Percentiles rank a stretch among this genome's conserved stretches.
These are phyloP conservation scores for Ceratobasidium sp. DNA, from an alignment of 1,284 basidiomycete species.

Conservation along the genomic window DNA sequence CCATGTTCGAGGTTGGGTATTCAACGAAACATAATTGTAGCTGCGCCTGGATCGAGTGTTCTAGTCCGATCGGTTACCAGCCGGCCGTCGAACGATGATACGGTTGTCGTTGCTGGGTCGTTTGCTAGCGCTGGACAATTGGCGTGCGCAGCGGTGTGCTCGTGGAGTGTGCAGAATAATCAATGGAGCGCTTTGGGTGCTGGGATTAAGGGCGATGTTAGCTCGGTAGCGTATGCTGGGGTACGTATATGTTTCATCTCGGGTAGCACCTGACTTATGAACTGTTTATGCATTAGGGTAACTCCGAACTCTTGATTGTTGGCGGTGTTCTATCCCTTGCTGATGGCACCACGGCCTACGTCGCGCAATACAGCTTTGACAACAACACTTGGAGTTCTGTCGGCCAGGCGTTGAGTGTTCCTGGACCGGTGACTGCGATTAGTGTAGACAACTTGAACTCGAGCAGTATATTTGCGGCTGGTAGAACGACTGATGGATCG, in stretches of 20 bases:
- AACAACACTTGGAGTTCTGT: constrained; percentile 83
- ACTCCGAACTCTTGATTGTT: constrained; percentile 75
- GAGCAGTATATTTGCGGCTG: constrained; percentile 91
- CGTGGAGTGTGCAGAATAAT: constrained; percentile 74
- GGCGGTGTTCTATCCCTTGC: constrained; percentile 81
- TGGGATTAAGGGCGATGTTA: constrained; percentile 86
- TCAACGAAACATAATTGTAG: constrained; percentile 47
- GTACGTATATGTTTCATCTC: constrained; percentile 63
- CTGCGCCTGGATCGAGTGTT: constrained; percentile 68
- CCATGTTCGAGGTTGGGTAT: neutral
- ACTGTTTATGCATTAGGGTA: constrained; percentile 61
- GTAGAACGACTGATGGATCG: constrained; percentile 73
- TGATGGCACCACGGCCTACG: constrained; percentile 72
- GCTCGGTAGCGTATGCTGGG: constrained; percentile 84
- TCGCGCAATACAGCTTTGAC: constrained; percentile 78
- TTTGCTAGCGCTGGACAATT: constrained; percentile 86
- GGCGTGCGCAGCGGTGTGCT: constrained; percentile 84
- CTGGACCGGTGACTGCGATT: constrained; percentile 91
- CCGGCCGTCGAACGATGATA: constrained; percentile 72
- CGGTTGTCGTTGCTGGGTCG: constrained; percentile 86
- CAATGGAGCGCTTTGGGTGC: constrained; percentile 88
- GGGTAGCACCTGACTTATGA: neutral
- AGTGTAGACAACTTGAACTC: constrained; percentile 86
- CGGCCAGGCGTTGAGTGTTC: constrained; percentile 74
- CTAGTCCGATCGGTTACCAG: constrained; percentile 82